Percentiles rank a stretch among this genome's conserved stretches.
phyloP scores from a whole-genome alignment of 768 basidiomycete genomes.

The Podaxis sp. region DNA sequence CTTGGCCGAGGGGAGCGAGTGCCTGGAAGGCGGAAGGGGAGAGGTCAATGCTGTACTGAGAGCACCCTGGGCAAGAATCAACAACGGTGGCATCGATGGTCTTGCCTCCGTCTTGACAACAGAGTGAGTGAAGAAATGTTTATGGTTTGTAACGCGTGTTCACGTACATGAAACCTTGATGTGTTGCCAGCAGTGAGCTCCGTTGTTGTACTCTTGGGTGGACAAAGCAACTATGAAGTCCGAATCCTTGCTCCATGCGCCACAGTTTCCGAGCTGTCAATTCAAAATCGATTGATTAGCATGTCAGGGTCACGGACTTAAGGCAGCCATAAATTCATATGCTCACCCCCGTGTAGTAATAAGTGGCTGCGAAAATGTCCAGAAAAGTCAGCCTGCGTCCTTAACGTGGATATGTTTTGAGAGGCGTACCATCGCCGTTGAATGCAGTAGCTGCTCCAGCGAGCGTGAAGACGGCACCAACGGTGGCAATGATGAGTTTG shows the following conservation, averaged over 20 bases:
- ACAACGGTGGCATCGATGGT: constrained; percentile 25
- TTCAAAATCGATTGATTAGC: background rate
- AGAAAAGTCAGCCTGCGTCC: constrained; percentile 8
- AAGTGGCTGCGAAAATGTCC: constrained; percentile 20
- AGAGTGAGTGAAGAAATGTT: background rate
- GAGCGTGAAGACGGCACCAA: background rate
- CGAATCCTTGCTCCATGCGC: constrained; percentile 19
- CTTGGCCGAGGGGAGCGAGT: constrained; percentile 26
- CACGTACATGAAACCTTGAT: constrained; percentile 25
- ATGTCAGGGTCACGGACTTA: background rate
- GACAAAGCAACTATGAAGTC: constrained; percentile 28
- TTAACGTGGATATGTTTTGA: background rate
- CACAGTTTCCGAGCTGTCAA: constrained; percentile 26
- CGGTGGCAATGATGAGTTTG: background rate
- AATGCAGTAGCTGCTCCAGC: constrained; percentile 13
- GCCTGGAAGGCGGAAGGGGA: constrained; percentile 28
- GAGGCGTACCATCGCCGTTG: constrained; percentile 21
- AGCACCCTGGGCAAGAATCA: constrained; percentile 32
- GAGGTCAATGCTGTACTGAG: constrained; percentile 26
- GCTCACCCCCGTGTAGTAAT: constrained; percentile 23
- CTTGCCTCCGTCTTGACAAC: constrained; percentile 25
- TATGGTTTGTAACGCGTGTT: background rate
- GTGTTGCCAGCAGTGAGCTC: constrained; percentile 23
- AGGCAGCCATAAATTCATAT: background rate
- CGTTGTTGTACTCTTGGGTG: constrained; percentile 19